Percentiles rank a stretch among this genome's conserved stretches.
Evolutionary conservation across 2,329 filamentous ascomycete species (phyloP).

Genomic region (Fusarium bactridioides): DNA sequence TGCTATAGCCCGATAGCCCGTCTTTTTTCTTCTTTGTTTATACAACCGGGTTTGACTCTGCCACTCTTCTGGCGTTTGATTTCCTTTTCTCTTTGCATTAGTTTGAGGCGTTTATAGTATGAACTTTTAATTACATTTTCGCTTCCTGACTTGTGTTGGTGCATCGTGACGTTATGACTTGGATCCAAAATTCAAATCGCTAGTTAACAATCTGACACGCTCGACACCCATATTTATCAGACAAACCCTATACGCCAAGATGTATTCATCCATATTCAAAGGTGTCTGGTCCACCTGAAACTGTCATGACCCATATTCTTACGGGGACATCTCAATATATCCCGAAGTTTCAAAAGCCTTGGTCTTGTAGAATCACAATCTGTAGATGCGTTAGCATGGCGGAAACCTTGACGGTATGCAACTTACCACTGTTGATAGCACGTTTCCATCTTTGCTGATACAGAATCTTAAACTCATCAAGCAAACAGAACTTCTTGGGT

Average conservation of each 20-base stretch:
- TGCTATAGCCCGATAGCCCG: slow-evolving; percentile 30
- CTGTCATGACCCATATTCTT: slow-evolving; percentile 4
- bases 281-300: slow-evolving; percentile 37
- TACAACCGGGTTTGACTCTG: slow-evolving; percentile 26
- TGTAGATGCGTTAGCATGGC: not conserved
- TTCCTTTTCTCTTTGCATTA: slow-evolving; percentile 38
- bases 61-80: slow-evolving; percentile 30
- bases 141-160: not conserved
- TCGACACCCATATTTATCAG: not conserved
- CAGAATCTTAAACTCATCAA: not conserved
- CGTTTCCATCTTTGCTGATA: not conserved
- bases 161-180: not conserved
- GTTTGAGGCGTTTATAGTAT: slow-evolving; percentile 43
- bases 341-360: not conserved
- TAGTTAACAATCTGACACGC: not conserved
- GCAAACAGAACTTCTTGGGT: not conserved
- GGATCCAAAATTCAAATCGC: not conserved
- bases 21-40: slow-evolving; percentile 24
- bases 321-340: not conserved
- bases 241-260: slow-evolving; percentile 31
- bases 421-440: slow-evolving; percentile 3
- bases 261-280: slow-evolving; percentile 10
- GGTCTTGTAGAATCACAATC: not conserved
- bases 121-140: slow-evolving; percentile 42
- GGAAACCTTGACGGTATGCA: not conserved